These are phyloP conservation scores for Ceratobasidium sp. DNA, from an alignment of 1,284 basidiomycete species.

Conservation along the genomic window DNA sequence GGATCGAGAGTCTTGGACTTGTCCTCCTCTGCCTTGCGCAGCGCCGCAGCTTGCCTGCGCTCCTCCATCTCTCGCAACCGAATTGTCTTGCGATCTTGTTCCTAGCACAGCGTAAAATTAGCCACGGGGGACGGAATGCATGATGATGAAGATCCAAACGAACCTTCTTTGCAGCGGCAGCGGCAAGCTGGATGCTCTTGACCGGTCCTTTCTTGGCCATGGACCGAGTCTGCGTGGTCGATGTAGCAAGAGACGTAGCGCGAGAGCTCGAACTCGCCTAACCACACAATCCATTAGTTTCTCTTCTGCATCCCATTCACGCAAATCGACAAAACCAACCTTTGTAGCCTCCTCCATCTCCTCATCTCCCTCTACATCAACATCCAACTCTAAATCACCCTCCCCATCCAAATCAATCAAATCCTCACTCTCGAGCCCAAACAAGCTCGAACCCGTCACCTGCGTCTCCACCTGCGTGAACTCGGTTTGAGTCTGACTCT, in stretches of 20 bases:
- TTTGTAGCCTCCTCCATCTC: constrained; percentile 11
- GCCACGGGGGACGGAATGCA: not conserved
- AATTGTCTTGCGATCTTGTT: constrained; percentile 78
- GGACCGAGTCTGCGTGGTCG: constrained; percentile 39
- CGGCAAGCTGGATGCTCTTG: constrained; percentile 85
- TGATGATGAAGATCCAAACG: constrained; percentile 42
- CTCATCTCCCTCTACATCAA: constrained; percentile 20
- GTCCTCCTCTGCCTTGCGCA: constrained; percentile 83
- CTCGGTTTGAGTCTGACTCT: constrained; percentile 23
- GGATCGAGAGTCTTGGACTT: constrained; percentile 69
- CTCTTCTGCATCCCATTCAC: not conserved
- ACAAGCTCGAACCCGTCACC: not conserved
- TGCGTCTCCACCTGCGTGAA: constrained; percentile 11
- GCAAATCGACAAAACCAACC: not conserved
- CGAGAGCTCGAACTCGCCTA: constrained; percentile 20
- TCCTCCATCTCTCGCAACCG: constrained; percentile 82
- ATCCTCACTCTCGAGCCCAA: constrained; percentile 8
- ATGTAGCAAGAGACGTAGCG: constrained; percentile 34
- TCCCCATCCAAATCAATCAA: constrained; percentile 20
- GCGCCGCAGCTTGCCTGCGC: constrained; percentile 72
- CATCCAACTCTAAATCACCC: constrained; percentile 22
- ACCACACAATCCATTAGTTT: constrained; percentile 12
- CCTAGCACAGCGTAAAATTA: constrained; percentile 59
- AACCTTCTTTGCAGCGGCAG: constrained; percentile 86
- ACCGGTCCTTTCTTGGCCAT: constrained; percentile 59